Evolutionary conservation across 371 early-diverging fungal species (phyloP).

Genomic region (Circinella umbellata): DNA sequence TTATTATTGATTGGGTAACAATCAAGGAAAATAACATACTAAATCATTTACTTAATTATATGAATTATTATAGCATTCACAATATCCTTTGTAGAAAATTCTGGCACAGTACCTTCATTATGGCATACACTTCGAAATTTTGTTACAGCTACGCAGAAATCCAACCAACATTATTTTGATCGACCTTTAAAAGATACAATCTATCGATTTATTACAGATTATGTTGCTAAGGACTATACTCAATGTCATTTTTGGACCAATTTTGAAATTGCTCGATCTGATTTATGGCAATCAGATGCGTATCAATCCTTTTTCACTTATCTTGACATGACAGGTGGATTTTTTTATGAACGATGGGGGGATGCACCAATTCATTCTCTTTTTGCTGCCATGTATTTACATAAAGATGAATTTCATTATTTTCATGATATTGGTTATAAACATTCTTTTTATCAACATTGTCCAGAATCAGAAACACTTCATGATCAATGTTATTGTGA

Average conservation of each 20-base stretch:
- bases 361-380: slow-evolving; percentile 97
- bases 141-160: slow-evolving; percentile 33
- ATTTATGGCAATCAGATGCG: slow-evolving; percentile 72
- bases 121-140: slow-evolving; percentile 71
- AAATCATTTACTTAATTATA: too few relatives aligned
- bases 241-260: slow-evolving; percentile 91
- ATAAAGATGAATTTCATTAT: slow-evolving; percentile 80
- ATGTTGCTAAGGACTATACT: slow-evolving; percentile 49
- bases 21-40: too few relatives aligned
- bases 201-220: slow-evolving; percentile 39
- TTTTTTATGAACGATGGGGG: slow-evolving; percentile 80
- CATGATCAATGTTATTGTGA: slow-evolving; percentile 34
- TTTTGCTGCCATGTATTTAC: slow-evolving; percentile 70
- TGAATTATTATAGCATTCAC: slow-evolving; percentile 45
- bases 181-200: slow-evolving; percentile 43
- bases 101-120: slow-evolving; percentile 75
- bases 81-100: slow-evolving; percentile 77
- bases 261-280: slow-evolving; percentile 90
- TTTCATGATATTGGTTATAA: slow-evolving; percentile 88
- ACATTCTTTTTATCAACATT: slow-evolving; percentile 71
- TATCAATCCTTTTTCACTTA: slow-evolving; percentile 61
- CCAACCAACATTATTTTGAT: slow-evolving; percentile 43
- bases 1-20: too few relatives aligned
- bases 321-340: slow-evolving; percentile 72
- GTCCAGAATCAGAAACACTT: slow-evolving; percentile 58